These are phyloP conservation scores for Talaromyces trachyspermus DNA, from an alignment of 495 filamentous ascomycete species.

Conservation along the genomic window DNA sequence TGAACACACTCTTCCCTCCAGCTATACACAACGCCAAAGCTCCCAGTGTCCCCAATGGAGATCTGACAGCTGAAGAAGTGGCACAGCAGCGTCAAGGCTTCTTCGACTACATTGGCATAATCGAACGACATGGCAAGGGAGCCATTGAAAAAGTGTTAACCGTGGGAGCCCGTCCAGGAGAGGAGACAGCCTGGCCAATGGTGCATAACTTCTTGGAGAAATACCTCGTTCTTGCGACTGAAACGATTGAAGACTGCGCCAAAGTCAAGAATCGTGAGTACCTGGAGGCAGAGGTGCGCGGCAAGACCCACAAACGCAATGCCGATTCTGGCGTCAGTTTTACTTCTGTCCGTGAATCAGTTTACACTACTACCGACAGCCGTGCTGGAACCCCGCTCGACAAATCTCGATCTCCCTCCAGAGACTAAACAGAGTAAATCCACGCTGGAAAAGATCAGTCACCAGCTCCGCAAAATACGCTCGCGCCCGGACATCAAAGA, in stretches of 20 bases:
- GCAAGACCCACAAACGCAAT: constrained; percentile 40
- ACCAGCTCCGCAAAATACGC: constrained; percentile 47
- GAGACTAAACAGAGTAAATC: constrained; percentile 19
- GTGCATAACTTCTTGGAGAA: constrained; percentile 49
- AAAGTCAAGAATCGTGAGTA: constrained; percentile 41
- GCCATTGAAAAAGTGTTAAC: constrained; percentile 49
- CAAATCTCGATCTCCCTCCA: constrained; percentile 38
- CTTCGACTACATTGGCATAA: constrained; percentile 56
- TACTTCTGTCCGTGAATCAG: constrained; percentile 22
- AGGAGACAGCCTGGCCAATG: constrained; percentile 50
- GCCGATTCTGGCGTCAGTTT: constrained; percentile 62
- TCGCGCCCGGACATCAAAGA: constrained; percentile 19
- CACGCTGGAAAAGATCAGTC: constrained; percentile 51
- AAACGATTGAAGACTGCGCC: constrained; percentile 54
- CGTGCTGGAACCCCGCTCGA: constrained; percentile 25
- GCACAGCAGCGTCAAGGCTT: constrained; percentile 55
- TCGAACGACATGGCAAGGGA: constrained; percentile 49
- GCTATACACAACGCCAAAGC: constrained; percentile 28
- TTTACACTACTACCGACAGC: constrained; percentile 25
- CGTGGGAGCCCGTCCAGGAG: constrained; percentile 43
- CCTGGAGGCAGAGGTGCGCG: constrained; percentile 25
- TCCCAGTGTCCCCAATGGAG: constrained; percentile 42
- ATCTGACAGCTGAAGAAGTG: constrained; percentile 47
- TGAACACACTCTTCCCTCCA: constrained; percentile 70
- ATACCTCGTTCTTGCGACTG: constrained; percentile 53